A percentile compares a stretch with the other conserved stretches of the same genome.
Conservation (phyloP, 2,329 filamentous ascomycete genomes). For the Hypoxylon sp. region DNA sequence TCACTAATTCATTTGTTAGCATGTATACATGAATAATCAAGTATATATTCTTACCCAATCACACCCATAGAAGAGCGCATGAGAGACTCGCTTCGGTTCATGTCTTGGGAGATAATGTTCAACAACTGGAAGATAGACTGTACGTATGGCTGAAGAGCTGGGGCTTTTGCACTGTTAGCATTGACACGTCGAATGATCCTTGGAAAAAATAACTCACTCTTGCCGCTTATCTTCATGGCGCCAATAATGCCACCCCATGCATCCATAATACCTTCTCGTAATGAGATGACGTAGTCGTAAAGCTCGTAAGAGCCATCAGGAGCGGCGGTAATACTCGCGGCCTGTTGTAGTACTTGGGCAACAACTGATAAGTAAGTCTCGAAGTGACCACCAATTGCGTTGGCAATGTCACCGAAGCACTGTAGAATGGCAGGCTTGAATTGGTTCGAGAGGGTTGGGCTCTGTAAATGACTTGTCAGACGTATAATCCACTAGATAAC, state of each 20-base stretch:
- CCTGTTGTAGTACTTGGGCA: constrained; percentile 93
- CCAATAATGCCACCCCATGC: constrained; percentile 98
- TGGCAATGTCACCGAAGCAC: constrained; percentile 97
- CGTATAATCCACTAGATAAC: constrained; percentile 17
- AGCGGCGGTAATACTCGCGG: constrained; percentile 83
- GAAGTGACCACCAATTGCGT: constrained; percentile 91
- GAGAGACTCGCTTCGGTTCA: constrained; percentile 90
- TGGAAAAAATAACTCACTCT: constrained; percentile 69
- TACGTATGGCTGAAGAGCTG: constrained; percentile 82
- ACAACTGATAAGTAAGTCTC: constrained; percentile 94
- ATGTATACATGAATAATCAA: not conserved
- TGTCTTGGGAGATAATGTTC: constrained; percentile 82
- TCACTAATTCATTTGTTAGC: constrained; percentile 73
- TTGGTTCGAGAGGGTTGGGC: constrained; percentile 89
- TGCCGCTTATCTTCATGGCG: constrained; percentile 87
- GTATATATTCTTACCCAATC: constrained; percentile 79
- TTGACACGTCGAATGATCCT: not conserved
- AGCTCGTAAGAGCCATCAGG: constrained; percentile 92
- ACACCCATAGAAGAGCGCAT: constrained; percentile 98
- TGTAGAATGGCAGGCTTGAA: constrained; percentile 99
- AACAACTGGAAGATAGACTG: constrained; percentile 90
- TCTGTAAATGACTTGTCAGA: constrained; percentile 66
- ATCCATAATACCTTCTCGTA: constrained; percentile 98
- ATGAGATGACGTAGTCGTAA: constrained; percentile 94
- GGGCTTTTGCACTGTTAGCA: constrained; percentile 66